Evolutionary conservation across 202 grass and related monocot genomes (phyloP), one percentile per base, ranked within the genome.

Genomic region (Zoysia matrella): DNA sequence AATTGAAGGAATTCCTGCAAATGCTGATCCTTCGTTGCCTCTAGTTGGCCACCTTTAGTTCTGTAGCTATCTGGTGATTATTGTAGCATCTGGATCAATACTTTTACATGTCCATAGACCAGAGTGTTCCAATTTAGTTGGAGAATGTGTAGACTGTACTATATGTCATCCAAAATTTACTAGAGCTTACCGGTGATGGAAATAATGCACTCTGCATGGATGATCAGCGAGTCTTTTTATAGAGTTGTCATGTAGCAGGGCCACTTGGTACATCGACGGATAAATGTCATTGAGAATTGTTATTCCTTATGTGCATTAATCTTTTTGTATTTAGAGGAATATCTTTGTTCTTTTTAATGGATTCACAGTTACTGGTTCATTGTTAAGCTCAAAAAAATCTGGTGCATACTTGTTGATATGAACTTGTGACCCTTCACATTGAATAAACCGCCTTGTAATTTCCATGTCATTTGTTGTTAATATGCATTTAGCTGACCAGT

Each of bases 51-150:
- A 67, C 36, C 72, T 15, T 71, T 45, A 71, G 71, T 81, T 71
- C 12, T 87, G 64, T 87, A 75, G 81, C 47, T 79, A 83, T 30
- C 83, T 79, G 22, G 47, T 73, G 62, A 39, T 86, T 69, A 52
- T 14, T 70, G 74, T 80, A 83, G 48, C 42, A 42, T 79, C 30
- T 80, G 69, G 62, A 57, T 83, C 48, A 70, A 69, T 83, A 47
- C n/a, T 75, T 83, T 58, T 61, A 62, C n/a, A 52, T 66, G 8
- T 81, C 14, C 49, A 5, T 83, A 80, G 75, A 77, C 44, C 71
- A 75, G 67, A 89, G 58, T 65, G 58, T 86, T 65, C 75, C 36
- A 83, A 44, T 75, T 71, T 86, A 86, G 69, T 90, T 80, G 56
- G 53, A 82, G 43, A 15, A 52, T 69, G 7, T 56, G 75, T 81